Conservation (phyloP, 2,329 filamentous ascomycete species). For the Alternaria brassicae region DNA sequence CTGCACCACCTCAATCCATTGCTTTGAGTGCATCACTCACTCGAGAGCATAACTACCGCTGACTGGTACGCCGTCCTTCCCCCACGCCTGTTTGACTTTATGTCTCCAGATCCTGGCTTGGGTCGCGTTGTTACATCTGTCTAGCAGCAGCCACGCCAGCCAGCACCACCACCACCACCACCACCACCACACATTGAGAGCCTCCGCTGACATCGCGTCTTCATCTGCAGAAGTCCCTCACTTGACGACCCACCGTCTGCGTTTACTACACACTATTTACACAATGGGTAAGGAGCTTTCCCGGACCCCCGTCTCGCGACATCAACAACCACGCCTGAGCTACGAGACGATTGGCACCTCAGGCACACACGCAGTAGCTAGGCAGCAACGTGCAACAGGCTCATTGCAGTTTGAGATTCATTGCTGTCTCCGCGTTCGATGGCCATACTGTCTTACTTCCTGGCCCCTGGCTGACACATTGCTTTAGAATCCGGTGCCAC, state of each 20-base stretch:
- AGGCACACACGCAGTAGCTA: slow-evolving; percentile 19
- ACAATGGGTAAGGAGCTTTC: slow-evolving; percentile 49
- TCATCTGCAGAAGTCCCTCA: slow-evolving; percentile 43
- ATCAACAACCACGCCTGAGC: slow-evolving; percentile 14
- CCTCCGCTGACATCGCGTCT: slow-evolving; percentile 32
- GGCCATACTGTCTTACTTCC: slow-evolving; percentile 9
- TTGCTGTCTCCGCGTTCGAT: slow-evolving; percentile 20
- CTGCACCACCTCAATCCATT: slow-evolving; percentile 36
- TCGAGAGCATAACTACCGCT: slow-evolving; percentile 46
- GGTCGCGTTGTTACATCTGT: slow-evolving; percentile 44
- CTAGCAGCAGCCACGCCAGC: slow-evolving; percentile 33
- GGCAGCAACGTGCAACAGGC: slow-evolving; percentile 12
- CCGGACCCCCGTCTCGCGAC: slow-evolving; percentile 21
- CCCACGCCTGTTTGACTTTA: slow-evolving; percentile 35
- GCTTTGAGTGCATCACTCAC: slow-evolving; percentile 45
- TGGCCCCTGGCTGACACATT: slow-evolving; percentile 36
- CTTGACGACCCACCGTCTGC: slow-evolving; percentile 40
- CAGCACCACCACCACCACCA: slow-evolving; percentile 17
- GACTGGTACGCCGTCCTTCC: slow-evolving; percentile 45
- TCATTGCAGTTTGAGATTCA: slow-evolving; percentile 20
- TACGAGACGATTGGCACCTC: slow-evolving; percentile 12
- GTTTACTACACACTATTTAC: slow-evolving; percentile 40
- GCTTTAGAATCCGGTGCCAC: slow-evolving; percentile 53
- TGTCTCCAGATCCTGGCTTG: slow-evolving; percentile 45
- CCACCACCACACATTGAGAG: slow-evolving; percentile 11